These are phyloP conservation scores for Cladosporium colombiae DNA, from an alignment of 2,329 filamentous ascomycete species.

Conservation along the genomic window DNA sequence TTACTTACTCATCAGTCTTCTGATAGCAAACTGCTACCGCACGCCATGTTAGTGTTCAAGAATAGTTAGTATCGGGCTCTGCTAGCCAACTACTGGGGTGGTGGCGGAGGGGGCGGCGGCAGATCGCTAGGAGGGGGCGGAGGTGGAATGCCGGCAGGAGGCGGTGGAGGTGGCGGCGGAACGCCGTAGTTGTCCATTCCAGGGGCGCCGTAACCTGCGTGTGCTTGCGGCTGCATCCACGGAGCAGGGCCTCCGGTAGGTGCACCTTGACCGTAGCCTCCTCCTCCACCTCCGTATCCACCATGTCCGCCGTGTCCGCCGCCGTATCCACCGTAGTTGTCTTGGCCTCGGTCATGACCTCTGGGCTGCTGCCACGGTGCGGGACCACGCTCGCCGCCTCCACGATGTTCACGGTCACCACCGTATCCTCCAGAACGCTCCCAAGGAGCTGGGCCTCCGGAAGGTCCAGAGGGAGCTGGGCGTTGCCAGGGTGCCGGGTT, in stretches of 20 bases:
- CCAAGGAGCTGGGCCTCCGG: constrained; percentile 42
- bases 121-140: constrained; percentile 63
- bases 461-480: constrained; percentile 19
- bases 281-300: constrained; percentile 16
- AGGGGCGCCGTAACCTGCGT: constrained; percentile 13
- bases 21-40: not conserved
- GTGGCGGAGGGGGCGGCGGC: constrained; percentile 66
- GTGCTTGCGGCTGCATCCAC: constrained; percentile 17
- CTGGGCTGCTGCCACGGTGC: constrained; percentile 35
- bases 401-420: constrained; percentile 28
- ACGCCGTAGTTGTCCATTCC: constrained; percentile 26
- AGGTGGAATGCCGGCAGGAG: constrained; percentile 58
- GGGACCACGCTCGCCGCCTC: constrained; percentile 19
- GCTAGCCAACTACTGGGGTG: constrained; percentile 43
- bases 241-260: constrained; percentile 6
- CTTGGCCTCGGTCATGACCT: constrained; percentile 18
- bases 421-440: constrained; percentile 22
- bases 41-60: not conserved
- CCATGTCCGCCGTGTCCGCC: constrained; percentile 23
- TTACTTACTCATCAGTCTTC: not conserved
- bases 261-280: constrained; percentile 25
- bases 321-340: constrained; percentile 25
- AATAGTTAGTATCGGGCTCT: not conserved
- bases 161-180: constrained; percentile 51
- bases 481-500: constrained; percentile 19